Base-by-base conservation (phyloP, 768 basidiomycete genomes). In the Termitomyces sp. region DNA sequence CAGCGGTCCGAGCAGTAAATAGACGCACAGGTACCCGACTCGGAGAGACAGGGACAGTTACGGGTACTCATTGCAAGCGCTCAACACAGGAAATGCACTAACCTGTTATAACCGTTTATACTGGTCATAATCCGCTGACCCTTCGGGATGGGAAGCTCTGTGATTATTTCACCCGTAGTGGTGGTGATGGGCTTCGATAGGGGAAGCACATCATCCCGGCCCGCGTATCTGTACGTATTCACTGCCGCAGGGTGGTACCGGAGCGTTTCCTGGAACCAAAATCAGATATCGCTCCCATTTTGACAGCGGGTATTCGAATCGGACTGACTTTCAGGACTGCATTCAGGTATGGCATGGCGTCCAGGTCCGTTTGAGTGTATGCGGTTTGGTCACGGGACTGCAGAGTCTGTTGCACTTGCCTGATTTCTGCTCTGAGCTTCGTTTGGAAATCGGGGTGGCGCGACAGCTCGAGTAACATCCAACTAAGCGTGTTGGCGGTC, bases 391-490 rank as follows among this genome's bases (percentile, higher is more conserved):
- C 76, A 15, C 75, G 72, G n/a, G 66, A 67, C 44, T 71, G 69
- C 15, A 80, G 62, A 16, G 65, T 70, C 18, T 58, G 55, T 57
- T 77, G 67, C 65, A 71, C 73, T 27, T 80, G 69, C 65, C 70
- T 69, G 42, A 88, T 78, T 72, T 92, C 91, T 0, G 72, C 67
- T 18, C 91, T 81, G 39, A 93, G 79, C 58, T 75, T 78, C 2
- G 71, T 73, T 70, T 93, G 90, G 6, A 84, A 69, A 8, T 81
- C 73, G 0, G 81, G 82, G 61, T 84, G 73, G 34, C 76, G 78
- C 11, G 85, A 79, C 33, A 93, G 76, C 60, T 87, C 83, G 54
- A 86, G 75, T 13, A 91, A 69, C 6, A 80, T 76, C 85, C 86
- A 92, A 54, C 75, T 76, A 47, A 87, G 61, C 0, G 80, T 77